These are phyloP conservation scores for Yamadazyma trypodendri DNA, from an alignment of 1,139 yeast genomes.

Conservation along the genomic window DNA sequence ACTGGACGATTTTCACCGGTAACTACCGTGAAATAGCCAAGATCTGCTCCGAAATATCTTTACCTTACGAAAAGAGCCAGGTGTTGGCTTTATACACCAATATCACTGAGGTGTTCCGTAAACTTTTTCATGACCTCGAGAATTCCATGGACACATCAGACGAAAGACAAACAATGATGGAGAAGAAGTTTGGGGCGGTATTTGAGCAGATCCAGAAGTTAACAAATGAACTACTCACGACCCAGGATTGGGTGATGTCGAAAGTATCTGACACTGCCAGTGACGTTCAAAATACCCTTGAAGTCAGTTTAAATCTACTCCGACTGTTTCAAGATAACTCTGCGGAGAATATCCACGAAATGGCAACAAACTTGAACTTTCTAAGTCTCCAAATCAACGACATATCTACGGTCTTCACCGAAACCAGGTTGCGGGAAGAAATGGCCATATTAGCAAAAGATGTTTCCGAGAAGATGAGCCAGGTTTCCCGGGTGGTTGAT, in stretches of 20 bases:
- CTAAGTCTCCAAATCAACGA: slow-evolving; percentile 13
- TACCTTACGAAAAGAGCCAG: slow-evolving; percentile 54
- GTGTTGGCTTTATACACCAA: slow-evolving; percentile 46
- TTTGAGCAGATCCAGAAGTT: slow-evolving; percentile 10
- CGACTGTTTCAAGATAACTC: slow-evolving; percentile 7
- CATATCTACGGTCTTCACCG: slow-evolving; percentile 8
- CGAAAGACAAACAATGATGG: slow-evolving; percentile 12
- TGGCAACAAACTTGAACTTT: slow-evolving; percentile 15
- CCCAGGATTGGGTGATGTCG: slow-evolving; percentile 11
- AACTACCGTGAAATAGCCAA: slow-evolving; percentile 49
- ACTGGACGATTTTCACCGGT: slow-evolving; percentile 64
- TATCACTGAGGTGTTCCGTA: slow-evolving; percentile 35
- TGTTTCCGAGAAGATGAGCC: slow-evolving; percentile 3
- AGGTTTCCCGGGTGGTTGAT: slow-evolving; percentile 3
- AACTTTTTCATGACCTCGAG: slow-evolving; percentile 20
- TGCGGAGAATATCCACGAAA: slow-evolving; percentile 12
- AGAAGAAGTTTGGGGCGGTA: slow-evolving; percentile 19
- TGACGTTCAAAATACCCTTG: slow-evolving; percentile 13
- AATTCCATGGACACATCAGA: slow-evolving; percentile 15
- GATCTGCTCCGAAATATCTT: slow-evolving; percentile 49
- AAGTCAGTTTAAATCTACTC: slow-evolving; percentile 13
- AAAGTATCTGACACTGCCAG: slow-evolving; percentile 12
- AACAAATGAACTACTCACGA: slow-evolving; percentile 4
- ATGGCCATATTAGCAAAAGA: slow-evolving; percentile 9
- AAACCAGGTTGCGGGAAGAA: slow-evolving; percentile 7